These are phyloP conservation scores for Rhypophila decipiens DNA, from an alignment of 495 filamentous ascomycete species.

Conservation along the genomic window DNA sequence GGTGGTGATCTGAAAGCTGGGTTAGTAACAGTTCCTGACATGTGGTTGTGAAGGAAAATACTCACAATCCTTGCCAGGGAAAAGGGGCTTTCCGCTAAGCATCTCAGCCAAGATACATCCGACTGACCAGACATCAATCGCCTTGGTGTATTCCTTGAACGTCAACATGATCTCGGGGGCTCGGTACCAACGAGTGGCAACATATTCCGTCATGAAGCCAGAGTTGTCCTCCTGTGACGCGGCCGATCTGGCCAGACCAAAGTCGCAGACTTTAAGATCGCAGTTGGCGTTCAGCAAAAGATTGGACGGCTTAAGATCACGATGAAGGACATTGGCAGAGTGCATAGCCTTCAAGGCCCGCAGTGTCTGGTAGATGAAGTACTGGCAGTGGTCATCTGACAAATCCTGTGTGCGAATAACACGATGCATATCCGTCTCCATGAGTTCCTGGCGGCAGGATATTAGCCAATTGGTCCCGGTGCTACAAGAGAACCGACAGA, in stretches of 20 bases:
- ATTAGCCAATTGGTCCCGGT: background rate
- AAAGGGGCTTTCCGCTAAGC: constrained; percentile 96
- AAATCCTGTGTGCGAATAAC: constrained; percentile 98
- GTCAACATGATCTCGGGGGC: constrained; percentile 99
- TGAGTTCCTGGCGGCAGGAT: constrained; percentile 64
- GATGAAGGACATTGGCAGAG: constrained; percentile 95
- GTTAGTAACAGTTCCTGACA: constrained; percentile 10
- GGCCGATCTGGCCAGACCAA: constrained; percentile 88
- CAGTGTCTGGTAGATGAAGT: constrained; percentile 99
- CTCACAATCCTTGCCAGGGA: constrained; percentile 98
- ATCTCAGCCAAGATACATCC: constrained; percentile 99
- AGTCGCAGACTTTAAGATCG: constrained; percentile 98
- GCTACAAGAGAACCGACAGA: background rate
- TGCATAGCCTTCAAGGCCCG: constrained; percentile 99
- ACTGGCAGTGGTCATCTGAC: constrained; percentile 98
- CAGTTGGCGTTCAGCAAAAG: constrained; percentile 97
- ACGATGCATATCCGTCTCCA: constrained; percentile 99
- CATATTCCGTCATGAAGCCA: constrained; percentile 99
- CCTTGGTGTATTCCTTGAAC: constrained; percentile 99
- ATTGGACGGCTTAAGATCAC: constrained; percentile 96
- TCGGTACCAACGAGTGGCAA: constrained; percentile 98
- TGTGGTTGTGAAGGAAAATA: constrained; percentile 15
- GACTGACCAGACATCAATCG: constrained; percentile 99
- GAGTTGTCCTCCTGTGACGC: constrained; percentile 97
- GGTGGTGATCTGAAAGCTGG: constrained; percentile 74